These are phyloP conservation scores for Voacanga thouarsii DNA, from an alignment of 257 asterid genomes.

Conservation along the genomic window DNA sequence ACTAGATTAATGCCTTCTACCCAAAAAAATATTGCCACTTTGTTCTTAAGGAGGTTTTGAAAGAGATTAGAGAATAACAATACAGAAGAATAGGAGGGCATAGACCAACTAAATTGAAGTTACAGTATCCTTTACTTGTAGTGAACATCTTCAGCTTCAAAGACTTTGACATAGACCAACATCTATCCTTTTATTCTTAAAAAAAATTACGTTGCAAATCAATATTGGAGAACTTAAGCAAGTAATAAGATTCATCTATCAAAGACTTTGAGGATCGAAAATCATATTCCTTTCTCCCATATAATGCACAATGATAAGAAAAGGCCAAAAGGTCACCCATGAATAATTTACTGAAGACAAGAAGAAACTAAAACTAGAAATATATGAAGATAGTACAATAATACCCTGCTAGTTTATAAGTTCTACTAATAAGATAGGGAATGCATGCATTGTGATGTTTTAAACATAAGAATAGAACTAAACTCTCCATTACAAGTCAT, in stretches of 20 bases:
- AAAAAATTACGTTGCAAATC: not conserved
- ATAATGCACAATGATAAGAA: not conserved
- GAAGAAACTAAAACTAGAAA: not conserved
- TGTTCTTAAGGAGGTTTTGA: conserved; percentile 19
- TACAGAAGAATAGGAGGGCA: not conserved
- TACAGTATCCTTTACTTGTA: conserved; percentile 5
- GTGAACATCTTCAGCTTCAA: not conserved
- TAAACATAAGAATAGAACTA: not conserved
- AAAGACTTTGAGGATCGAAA: not conserved
- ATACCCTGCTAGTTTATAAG: too few species aligned
- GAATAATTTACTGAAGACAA: not conserved
- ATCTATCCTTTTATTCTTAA: too few species aligned
- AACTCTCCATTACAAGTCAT: not conserved
- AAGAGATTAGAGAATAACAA: conserved; percentile 5
- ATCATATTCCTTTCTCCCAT: not conserved
- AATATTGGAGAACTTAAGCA: not conserved
- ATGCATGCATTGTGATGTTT: not conserved
- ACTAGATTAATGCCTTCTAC: conserved; percentile 40
- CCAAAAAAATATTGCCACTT: conserved; percentile 26
- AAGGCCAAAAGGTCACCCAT: not conserved
- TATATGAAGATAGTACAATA: not conserved
- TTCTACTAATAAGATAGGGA: not conserved
- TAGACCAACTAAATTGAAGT: conserved; percentile 15
- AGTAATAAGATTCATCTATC: not conserved
- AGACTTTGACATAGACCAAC: not conserved